phyloP scores from a whole-genome alignment of 768 basidiomycete species.

The Boletus tomentosulus region DNA sequence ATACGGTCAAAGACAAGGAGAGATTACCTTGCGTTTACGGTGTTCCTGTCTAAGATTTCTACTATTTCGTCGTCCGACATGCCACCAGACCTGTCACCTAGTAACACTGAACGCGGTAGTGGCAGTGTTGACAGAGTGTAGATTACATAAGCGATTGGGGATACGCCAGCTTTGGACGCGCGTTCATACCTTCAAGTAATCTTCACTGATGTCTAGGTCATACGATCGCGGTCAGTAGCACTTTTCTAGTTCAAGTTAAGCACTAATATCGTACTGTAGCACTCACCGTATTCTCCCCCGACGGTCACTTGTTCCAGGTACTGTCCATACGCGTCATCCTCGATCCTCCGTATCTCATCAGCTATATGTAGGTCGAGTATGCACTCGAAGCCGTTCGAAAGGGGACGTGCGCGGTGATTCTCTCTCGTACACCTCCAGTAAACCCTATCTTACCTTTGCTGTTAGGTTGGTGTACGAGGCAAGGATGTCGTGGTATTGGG shows the following conservation, averaged over 20 bases:
- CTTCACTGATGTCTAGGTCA: conserved; percentile 73
- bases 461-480: conserved; percentile 91
- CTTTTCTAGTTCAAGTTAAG: background rate
- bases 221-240: conserved; percentile 86
- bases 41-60: conserved; percentile 17
- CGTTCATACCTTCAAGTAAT: conserved; percentile 33
- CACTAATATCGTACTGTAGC: conserved; percentile 44
- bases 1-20: background rate
- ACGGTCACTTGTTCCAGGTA: conserved; percentile 98
- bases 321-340: conserved; percentile 28
- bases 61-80: conserved; percentile 28
- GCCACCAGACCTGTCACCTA: background rate
- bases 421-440: background rate
- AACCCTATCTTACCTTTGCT: conserved; percentile 3
- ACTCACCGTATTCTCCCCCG: conserved; percentile 96
- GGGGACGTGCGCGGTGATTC: conserved; percentile 90
- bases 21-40: conserved; percentile 11
- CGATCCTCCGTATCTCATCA: conserved; percentile 8
- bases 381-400: conserved; percentile 96
- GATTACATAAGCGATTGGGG: conserved; percentile 22
- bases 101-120: background rate
- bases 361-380: conserved; percentile 82
- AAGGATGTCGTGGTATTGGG: conserved; percentile 93
- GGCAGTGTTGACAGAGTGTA: conserved; percentile 3
- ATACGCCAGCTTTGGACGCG: conserved; percentile 42